Evolutionary conservation across 495 filamentous ascomycete species (phyloP).

Genomic region (Amorphotheca resinae): DNA sequence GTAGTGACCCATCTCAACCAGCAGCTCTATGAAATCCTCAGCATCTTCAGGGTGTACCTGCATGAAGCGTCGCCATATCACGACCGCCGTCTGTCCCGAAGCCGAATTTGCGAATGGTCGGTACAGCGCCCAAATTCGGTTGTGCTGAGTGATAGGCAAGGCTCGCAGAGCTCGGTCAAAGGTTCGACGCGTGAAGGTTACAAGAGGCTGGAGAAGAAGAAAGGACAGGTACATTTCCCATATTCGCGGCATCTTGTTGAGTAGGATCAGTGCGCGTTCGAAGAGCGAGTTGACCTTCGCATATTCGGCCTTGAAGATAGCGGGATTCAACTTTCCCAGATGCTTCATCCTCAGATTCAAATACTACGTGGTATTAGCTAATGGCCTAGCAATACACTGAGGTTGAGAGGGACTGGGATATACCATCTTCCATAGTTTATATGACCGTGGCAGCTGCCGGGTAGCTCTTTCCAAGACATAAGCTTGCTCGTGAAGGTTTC

Average conservation of each 20-base stretch:
- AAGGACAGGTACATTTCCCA: constrained; percentile 98
- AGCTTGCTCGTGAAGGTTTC: constrained; percentile 76
- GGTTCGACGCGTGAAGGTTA: constrained; percentile 79
- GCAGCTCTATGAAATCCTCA: constrained; percentile 85
- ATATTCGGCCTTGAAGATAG: constrained; percentile 68
- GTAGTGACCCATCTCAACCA: constrained; percentile 71
- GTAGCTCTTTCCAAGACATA: constrained; percentile 94
- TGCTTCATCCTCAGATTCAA: constrained; percentile 76
- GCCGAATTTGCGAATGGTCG: constrained; percentile 87
- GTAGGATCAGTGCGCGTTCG: constrained; percentile 81
- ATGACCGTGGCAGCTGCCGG: constrained; percentile 77
- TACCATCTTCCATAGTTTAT: constrained; percentile 98
- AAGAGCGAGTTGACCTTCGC: constrained; percentile 92
- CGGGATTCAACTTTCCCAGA: constrained; percentile 71
- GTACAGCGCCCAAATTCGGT: constrained; percentile 91
- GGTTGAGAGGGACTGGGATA: too few species aligned
- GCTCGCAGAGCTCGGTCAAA: constrained; percentile 93
- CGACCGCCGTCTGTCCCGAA: constrained; percentile 79
- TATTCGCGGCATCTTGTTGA: constrained; percentile 98
- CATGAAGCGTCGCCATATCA: constrained; percentile 93
- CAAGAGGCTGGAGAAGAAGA: constrained; percentile 76
- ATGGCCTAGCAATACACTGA: too few species aligned
- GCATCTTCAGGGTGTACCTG: constrained; percentile 94
- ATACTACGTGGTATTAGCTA: constrained; percentile 43
- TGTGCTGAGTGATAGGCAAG: constrained; percentile 93